Percentiles rank a stretch among this genome's conserved stretches.
Conservation (phyloP, 306 rosid species). For the Vicia sativa region DNA sequence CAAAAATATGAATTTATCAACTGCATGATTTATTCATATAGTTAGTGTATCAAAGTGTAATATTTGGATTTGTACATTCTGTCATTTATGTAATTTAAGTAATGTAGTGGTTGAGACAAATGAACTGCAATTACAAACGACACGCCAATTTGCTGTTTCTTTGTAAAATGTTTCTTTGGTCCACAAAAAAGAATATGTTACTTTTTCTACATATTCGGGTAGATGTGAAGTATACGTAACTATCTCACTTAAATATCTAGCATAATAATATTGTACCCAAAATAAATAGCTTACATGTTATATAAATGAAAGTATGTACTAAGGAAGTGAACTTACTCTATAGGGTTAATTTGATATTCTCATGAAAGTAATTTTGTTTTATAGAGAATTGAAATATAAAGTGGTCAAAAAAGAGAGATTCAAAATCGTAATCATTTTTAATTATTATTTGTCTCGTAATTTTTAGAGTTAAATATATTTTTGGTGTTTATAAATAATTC, state of each 20-base stretch:
- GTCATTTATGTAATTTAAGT: neutral
- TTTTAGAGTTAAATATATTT: too few species aligned
- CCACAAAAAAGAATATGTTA: neutral
- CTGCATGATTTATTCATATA: conserved; percentile 9
- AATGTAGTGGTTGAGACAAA: conserved; percentile 21
- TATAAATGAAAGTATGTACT: too few species aligned
- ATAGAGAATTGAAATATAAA: too few species aligned
- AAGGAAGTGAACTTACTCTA: too few species aligned
- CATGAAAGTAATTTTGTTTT: too few species aligned
- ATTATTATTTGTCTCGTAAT: too few species aligned
- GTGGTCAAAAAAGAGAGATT: too few species aligned
- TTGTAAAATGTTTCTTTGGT: neutral
- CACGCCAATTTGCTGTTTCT: conserved; percentile 3
- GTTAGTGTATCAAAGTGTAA: neutral
- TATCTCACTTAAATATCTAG: neutral
- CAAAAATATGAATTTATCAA: neutral
- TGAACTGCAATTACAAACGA: conserved; percentile 1
- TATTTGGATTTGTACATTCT: neutral
- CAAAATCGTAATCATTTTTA: too few species aligned
- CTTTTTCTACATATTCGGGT: neutral
- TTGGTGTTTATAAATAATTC: too few species aligned
- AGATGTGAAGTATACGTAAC: neutral
- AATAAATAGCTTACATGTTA: too few species aligned
- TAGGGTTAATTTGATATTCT: too few species aligned
- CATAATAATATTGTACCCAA: neutral